A percentile compares a stretch with the other conserved stretches of the same genome.
These are phyloP conservation scores for Clonostachys rosea DNA, from an alignment of 2,329 filamentous ascomycete species.

Conservation along the genomic window DNA sequence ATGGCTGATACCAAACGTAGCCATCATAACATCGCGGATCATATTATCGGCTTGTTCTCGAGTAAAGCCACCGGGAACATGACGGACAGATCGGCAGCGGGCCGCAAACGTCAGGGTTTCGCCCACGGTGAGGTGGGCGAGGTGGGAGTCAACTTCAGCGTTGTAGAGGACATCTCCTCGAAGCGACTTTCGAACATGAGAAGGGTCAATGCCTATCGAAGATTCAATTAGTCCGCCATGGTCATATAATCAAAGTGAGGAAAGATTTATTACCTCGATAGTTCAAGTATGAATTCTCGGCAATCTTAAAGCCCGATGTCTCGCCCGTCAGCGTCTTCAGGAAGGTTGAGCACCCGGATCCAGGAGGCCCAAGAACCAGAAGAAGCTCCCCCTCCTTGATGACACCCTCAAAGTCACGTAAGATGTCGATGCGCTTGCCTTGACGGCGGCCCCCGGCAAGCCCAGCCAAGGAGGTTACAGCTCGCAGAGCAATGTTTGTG, in stretches of 20 bases:
- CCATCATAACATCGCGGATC: slow-evolving; percentile 51
- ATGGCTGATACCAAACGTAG: slow-evolving; percentile 60
- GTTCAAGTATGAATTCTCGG: slow-evolving; percentile 55
- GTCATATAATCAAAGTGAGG: background rate
- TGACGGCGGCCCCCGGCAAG: slow-evolving; percentile 11
- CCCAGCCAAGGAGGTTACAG: background rate
- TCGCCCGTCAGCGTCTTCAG: slow-evolving; percentile 54
- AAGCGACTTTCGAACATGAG: slow-evolving; percentile 60
- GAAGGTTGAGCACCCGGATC: slow-evolving; percentile 59
- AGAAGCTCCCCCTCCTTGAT: slow-evolving; percentile 51
- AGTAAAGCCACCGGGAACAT: slow-evolving; percentile 39
- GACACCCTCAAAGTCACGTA: slow-evolving; percentile 43
- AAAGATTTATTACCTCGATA: slow-evolving; percentile 50
- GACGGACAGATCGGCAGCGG: slow-evolving; percentile 53
- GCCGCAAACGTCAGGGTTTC: slow-evolving; percentile 59
- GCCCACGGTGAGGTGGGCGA: slow-evolving; percentile 58
- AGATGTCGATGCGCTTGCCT: slow-evolving; percentile 34
- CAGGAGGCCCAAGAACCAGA: slow-evolving; percentile 50
- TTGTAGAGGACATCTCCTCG: slow-evolving; percentile 56
- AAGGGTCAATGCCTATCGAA: slow-evolving; percentile 23
- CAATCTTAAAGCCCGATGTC: slow-evolving; percentile 58
- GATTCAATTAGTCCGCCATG: slow-evolving; percentile 43
- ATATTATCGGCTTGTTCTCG: slow-evolving; percentile 26
- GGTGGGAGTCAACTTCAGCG: slow-evolving; percentile 57
- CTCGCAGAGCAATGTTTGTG: slow-evolving; percentile 12